Base-by-base conservation (phyloP, 441 rosid genomes). In the California macrophylla region DNA sequence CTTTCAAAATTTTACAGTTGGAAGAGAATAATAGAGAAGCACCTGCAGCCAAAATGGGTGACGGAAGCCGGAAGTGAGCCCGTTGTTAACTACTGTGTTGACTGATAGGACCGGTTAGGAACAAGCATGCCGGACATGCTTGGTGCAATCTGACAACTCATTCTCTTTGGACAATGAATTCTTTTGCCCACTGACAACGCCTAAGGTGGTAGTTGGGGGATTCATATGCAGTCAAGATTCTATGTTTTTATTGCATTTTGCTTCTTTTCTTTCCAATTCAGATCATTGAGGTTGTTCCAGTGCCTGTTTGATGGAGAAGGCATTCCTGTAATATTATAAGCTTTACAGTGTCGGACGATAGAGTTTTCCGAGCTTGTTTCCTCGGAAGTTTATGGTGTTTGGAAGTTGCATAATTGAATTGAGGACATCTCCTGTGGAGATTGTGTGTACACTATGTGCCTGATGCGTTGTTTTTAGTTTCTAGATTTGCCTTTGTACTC, bases 11-110 rank as follows among this genome's bases (percentile, higher is more conserved):
- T n/a, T 23, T 10, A 21, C 63, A 56, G 63, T 23, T 56, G 63
- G 63, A 56, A 56, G 26, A 56, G 28, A 56, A 56, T 21, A 13
- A 28, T 20, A 54, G n/a, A 56, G 63, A 56, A 56, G 63, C 63
- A 9, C 28, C 28, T 4, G 18, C 28, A 10, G 36, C 36, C 36
- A 9, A 32, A 32, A 50, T 6, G 2, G 7, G 58, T 18, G 23
- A 23, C n/a, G 63, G 29, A 23, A 23, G 63, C 29, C 13, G 6
- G 29, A 56, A 56, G 29, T 56, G 63, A 23, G 58, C 23, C 58
- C 6, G 58, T 50, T 18, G 6, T 5, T 9, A 50, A 50, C 58
- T 15, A 50, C 5, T 16, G 20, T 50, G 58, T 4, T 50, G 58
- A 50, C 23, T 50, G 23, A 18, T 50, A 1, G 6, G 58, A 50